phyloP scores from a whole-genome alignment of 2,329 filamentous ascomycete genomes.

The Apiospora malaysiana region DNA sequence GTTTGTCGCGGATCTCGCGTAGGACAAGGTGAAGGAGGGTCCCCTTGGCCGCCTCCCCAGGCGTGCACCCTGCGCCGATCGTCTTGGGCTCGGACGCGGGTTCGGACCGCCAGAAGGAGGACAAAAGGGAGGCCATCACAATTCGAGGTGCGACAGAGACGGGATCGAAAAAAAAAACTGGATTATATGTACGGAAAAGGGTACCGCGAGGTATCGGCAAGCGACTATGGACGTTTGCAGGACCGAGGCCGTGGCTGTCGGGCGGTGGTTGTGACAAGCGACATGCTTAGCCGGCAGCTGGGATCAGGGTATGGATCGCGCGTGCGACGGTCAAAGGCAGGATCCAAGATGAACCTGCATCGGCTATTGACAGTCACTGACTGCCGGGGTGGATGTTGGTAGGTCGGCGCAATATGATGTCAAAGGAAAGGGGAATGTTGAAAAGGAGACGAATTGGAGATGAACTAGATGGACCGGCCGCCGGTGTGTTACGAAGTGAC shows the following conservation, averaged over 20 bases:
- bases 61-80: background rate
- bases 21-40: background rate
- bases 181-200: background rate
- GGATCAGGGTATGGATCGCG: background rate
- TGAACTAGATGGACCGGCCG: background rate
- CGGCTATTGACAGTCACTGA: background rate
- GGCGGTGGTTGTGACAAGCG: background rate
- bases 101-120: too few species aligned
- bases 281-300: conserved; percentile 11
- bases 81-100: background rate
- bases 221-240: background rate
- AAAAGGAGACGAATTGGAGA: background rate
- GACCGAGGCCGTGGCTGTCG: conserved; percentile 2
- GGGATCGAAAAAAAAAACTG: background rate
- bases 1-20: conserved; percentile 3
- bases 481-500: background rate
- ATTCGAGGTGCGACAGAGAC: background rate
- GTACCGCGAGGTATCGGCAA: background rate
- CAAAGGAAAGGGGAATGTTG: background rate
- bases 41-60: background rate
- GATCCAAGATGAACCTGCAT: conserved; percentile 1
- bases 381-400: background rate
- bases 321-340: background rate
- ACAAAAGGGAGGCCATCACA: background rate
- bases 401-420: background rate